Base-by-base conservation (phyloP, 2,329 filamentous ascomycete species). In the Aaosphaeria arxii region DNA sequence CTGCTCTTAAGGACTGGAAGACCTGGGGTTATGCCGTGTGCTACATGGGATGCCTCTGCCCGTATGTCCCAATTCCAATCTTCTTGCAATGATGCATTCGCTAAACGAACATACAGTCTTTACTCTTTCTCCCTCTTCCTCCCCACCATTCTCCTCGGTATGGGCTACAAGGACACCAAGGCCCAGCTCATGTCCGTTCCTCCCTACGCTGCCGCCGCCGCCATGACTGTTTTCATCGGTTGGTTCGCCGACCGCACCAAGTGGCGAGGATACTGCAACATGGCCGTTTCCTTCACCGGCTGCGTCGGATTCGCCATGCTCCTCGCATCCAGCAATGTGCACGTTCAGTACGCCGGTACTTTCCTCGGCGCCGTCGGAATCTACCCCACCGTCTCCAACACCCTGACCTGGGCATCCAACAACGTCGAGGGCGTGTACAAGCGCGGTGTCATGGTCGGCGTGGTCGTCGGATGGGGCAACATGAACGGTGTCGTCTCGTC, bases 351-450 rank as follows among this genome's bases (percentile, higher is more conserved):
- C 65, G 88, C 85, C 0, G 91, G 88, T 0, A 88, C 84, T 0
- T 96, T 95, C 72, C 76, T 96, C 0, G 91, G 86, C 0, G 91
- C 91, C 0, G 76, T 91, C 30, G 91, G 91, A 2, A 95, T 96
- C 62, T 96, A 96, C 64, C 91, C 91, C 0, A 87, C 84, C 58
- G 89, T 95, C 45, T 75, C 89, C 29, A 94, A 95, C 67, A 95
- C 90, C 0, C 88, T 96, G 54, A 84, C 86, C 3, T 96, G 91
- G 91, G 78, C 86, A 28, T 85, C 86, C 49, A 96, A 96, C 74
- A 96, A 96, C 55, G 81, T 86, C 43, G 91, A 96, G 70, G 88
- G 91, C n/a, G 88, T 92, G 5, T 95, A 95, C 72, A 96, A 96
- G 76, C 84, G 91, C 38, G 91, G 91, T 45, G 86, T 96, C 40